These are phyloP conservation scores for Myriosclerotinia scirpicola DNA, from an alignment of 2,329 filamentous ascomycete species.

Conservation along the genomic window DNA sequence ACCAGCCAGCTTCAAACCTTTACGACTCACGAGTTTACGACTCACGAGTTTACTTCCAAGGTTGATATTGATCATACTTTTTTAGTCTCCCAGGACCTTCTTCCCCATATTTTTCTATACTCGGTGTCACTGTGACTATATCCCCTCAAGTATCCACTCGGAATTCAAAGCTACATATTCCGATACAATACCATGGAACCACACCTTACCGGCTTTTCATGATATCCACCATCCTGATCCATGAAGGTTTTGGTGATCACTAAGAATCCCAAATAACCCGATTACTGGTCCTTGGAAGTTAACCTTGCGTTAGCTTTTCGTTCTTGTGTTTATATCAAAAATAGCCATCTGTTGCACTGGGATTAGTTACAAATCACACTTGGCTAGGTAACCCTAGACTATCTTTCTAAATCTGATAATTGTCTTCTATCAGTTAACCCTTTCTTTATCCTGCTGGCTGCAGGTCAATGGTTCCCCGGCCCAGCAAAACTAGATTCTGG, in stretches of 20 bases:
- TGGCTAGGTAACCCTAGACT: too few species aligned
- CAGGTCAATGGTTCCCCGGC: neutral
- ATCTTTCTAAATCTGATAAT: neutral
- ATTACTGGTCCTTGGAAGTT: constrained; percentile 2
- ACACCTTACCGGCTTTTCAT: constrained; percentile 2
- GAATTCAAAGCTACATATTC: constrained; percentile 1
- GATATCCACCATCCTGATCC: too few species aligned
- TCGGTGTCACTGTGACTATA: too few species aligned
- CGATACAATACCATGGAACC: neutral
- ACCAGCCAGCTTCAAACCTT: neutral
- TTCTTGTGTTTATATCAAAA: too few species aligned
- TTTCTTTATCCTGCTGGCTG: neutral
- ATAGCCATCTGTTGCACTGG: neutral
- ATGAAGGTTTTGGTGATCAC: neutral
- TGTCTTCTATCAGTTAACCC: neutral
- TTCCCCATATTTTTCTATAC: neutral
- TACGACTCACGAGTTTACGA: too few species aligned
- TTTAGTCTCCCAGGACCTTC: neutral
- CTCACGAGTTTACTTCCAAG: neutral
- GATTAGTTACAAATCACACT: too few species aligned
- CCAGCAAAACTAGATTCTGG: neutral
- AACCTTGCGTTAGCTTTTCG: neutral
- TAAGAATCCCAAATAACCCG: neutral
- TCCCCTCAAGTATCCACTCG: neutral
- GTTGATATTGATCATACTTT: too few species aligned